Evolutionary conservation across 106 monocot species (phyloP), one percentile per base, ranked within the genome.

Genomic region (Xerophyta viscosa): DNA sequence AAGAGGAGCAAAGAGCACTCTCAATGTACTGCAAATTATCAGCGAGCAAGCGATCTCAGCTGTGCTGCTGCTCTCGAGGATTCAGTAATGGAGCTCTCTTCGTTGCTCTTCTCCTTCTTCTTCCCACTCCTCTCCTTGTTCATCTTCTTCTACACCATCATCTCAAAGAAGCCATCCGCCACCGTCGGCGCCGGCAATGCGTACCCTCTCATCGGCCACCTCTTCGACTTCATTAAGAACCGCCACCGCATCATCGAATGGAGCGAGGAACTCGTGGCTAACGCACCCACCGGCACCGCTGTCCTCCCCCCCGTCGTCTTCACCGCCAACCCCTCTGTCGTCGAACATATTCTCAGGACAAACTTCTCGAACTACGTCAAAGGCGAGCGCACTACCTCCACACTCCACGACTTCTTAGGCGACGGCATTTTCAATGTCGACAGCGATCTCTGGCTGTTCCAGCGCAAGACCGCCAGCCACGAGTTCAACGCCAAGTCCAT

Each of bases 311-410:
- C 27, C 8, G 67, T 60, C 11, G 20, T 67, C 67, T 37, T 39
- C 21, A 67, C 66, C 17, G 59, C 60, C 19, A 3, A 53, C 29
- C 73, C 67, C 13, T 10, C 13, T 27, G 44, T 31, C 29, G 61
- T 73, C 22, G 61, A 73, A 17, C 61, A 66, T 47, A n/a, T 73
- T 24, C 54, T 73, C 24, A 23, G 50, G 15, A 37, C 61, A 31
- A 61, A 48, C 28, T 73, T 73, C 61, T 22, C 52, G 54, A 73
- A 59, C 50, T 73, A 67, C 61, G 47, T 61, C 61, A 67, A 73
- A 37, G 68, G 68, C 13, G 17, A 15, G 3, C 56, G 68, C 13
- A 17, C 42, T 41, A 9, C 9, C 24, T 17, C 12, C 13, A 37
- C 27, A 19, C 30, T 73, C 51, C 45, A 27, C 29, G 73, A 73